Evolutionary conservation across 164 flowering plant genomes (phyloP), one percentile per base, ranked within the genome.

Genomic region (Stephania yunnanensis): DNA sequence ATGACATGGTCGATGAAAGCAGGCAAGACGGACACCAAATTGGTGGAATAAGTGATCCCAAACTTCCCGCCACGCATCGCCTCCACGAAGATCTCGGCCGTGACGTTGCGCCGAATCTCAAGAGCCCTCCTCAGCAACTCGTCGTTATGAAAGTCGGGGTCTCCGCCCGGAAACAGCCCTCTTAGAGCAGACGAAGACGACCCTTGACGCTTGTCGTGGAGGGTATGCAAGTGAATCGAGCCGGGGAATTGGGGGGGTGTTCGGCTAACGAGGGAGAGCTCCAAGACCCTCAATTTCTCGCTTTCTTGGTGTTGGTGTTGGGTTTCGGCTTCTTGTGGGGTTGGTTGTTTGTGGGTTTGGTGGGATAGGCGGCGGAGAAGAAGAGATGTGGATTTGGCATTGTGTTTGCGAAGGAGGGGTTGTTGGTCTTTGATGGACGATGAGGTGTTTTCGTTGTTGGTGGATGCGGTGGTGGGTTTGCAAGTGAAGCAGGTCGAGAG

Each of bases 161-260:
- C 73, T 9, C 74, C 80, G 7, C 67, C 73, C 17, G 55, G 73
- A 25, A 84, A 74, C 1, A 85, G 72, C 29, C 77, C 72, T 3
- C 73, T 73, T 8, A 87, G 69, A 22, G 87, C 85, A 42, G 84
- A 88, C 58, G 75, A 75, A 53, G 88, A 84, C 1, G 46, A 74
- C 10, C 74, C 79, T n/a, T 50, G 29, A 17, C 63, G 15, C 17
- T 15, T 55, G 72, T 75, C 86, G 4, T 46, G 7, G 2, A 80
- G 75, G 8, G 87, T 83, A 69, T 81, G 84, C 20, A 68, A 71
- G 78, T 80, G 86, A 20, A 92, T 81, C 5, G 97, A 88, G 25
- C 97, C 97, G 0, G 97, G 94, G 71, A 92, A 92, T 66, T 80
- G 85, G 13, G 94, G 95, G 66, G 84, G 76, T 45, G 90, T 82